A percentile compares a stretch with the other conserved stretches of the same genome.
Evolutionary conservation across 495 filamentous ascomycete species (phyloP).

Genomic region (Tuber umbilicatum): DNA sequence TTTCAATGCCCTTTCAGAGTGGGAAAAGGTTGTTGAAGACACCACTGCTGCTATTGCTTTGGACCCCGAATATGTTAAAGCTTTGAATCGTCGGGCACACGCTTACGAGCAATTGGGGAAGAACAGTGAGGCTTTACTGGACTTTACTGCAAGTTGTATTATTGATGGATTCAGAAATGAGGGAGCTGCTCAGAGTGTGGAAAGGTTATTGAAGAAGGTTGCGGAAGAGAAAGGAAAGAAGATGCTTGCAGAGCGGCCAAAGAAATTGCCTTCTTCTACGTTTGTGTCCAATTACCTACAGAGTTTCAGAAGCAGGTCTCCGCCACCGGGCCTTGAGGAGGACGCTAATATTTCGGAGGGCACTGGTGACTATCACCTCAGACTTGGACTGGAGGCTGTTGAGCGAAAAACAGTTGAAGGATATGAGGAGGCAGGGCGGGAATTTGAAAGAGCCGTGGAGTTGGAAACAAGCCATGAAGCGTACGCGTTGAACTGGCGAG

Average conservation of each 20-base stretch:
- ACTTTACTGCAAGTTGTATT: constrained; percentile 98
- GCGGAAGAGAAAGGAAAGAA: constrained; percentile 84
- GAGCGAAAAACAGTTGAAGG: constrained; percentile 76
- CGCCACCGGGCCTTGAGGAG: constrained; percentile 78
- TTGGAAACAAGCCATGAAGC: constrained; percentile 72
- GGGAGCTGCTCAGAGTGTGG: constrained; percentile 75
- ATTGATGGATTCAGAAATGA: constrained; percentile 94
- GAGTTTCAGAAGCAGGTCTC: constrained; percentile 77
- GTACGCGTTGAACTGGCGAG: constrained; percentile 89
- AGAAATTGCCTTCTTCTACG: constrained; percentile 81
- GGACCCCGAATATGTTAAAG: constrained; percentile 94
- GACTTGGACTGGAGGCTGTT: constrained; percentile 72
- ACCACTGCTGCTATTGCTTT: constrained; percentile 88
- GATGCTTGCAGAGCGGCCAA: constrained; percentile 64
- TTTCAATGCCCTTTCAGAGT: constrained; percentile 83
- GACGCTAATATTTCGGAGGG: constrained; percentile 65
- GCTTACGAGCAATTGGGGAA: constrained; percentile 88
- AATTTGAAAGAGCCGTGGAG: constrained; percentile 84
- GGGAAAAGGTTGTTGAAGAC: constrained; percentile 95
- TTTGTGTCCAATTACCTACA: constrained; percentile 98
- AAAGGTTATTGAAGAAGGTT: constrained; percentile 92
- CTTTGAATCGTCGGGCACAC: constrained; percentile 87
- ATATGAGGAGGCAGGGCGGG: constrained; percentile 75
- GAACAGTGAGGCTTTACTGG: constrained; percentile 89
- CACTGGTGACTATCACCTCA: constrained; percentile 75